These are phyloP conservation scores for Alternaria sp. DNA, from an alignment of 2,329 filamentous ascomycete genomes.

Conservation along the genomic window DNA sequence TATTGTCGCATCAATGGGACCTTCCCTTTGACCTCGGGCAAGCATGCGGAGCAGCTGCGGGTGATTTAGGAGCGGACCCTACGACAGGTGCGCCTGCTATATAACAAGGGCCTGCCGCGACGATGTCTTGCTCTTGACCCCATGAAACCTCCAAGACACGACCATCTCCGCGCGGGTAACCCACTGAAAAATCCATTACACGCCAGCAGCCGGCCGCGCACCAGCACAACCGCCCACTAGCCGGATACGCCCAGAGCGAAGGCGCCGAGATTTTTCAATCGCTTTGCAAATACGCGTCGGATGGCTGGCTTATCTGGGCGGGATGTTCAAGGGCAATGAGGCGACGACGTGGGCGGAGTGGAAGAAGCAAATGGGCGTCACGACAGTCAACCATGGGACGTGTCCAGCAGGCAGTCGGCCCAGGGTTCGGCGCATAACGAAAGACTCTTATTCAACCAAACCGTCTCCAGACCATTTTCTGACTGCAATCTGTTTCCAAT, in stretches of 20 bases:
- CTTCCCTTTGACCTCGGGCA: conserved; percentile 30
- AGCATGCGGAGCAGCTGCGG: conserved; percentile 33
- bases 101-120: conserved; percentile 30
- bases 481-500: conserved; percentile 21
- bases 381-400: conserved; percentile 8
- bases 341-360: conserved; percentile 31
- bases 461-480: conserved; percentile 5
- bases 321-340: conserved; percentile 27
- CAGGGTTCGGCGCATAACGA: conserved; percentile 11
- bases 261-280: conserved; percentile 33
- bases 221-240: conserved; percentile 17
- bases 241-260: conserved; percentile 19
- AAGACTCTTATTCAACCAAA: conserved; percentile 8
- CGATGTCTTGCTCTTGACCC: conserved; percentile 15
- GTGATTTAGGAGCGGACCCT: conserved; percentile 31
- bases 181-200: conserved; percentile 20
- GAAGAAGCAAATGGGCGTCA: conserved; percentile 28
- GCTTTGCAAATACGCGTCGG: conserved; percentile 21
- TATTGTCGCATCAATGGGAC: conserved; percentile 3
- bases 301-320: conserved; percentile 39
- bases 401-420: conserved; percentile 16
- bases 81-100: conserved; percentile 25
- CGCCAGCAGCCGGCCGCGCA: conserved; percentile 36
- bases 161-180: conserved; percentile 22
- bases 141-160: conserved; percentile 27